Evolutionary conservation across 1,284 basidiomycete species (phyloP), one percentile per base, ranked within the genome.

Genomic region (Trichosporon asahii): DNA sequence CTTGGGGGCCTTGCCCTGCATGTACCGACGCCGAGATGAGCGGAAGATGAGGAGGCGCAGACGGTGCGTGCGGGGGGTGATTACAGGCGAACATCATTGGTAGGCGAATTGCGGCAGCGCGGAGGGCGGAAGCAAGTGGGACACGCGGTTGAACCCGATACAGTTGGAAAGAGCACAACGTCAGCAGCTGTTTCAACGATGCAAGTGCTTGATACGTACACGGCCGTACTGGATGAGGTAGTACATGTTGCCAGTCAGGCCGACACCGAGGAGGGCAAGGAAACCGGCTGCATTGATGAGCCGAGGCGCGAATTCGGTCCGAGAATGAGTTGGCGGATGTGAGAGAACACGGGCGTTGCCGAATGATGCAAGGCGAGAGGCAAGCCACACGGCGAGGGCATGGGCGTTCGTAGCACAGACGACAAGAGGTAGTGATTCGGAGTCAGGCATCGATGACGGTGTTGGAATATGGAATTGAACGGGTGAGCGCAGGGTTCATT

Each of bases 221-320:
- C 77, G 75, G 69, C 74, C 77, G 76, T 80, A 83, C 74, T 82
- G 77, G 66, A 79, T 65, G 49, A 83, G 76, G 71, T 79, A 77
- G 78, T 75, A 80, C 61, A 73, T 69, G 68, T 77, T 76, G 64
- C 76, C 80, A 66, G 70, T 73, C 66, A 82, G 70, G 33, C 78
- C 75, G 67, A 78, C 77, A 55, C 74, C 74, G 75, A 80, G 79
- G 68, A 83, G 75, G 66, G 66, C 74, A 72, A 79, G 74, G 80
- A 80, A 83, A 72, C 78, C 77, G 72, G 77, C 81, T 83, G 76
- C 68, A 37, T 55, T 46, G 25, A 60, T 14, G 68, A 29, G 49
- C 15, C 33, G 67, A 27, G 35, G 12, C 15, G n/a, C 31, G 14
- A 31, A 9, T 15, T 31, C 29, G 57, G 57, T 61, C 57, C 55